phyloP scores from a whole-genome alignment of 108 stramenopile genomes.

The Epithemia pelagica region DNA sequence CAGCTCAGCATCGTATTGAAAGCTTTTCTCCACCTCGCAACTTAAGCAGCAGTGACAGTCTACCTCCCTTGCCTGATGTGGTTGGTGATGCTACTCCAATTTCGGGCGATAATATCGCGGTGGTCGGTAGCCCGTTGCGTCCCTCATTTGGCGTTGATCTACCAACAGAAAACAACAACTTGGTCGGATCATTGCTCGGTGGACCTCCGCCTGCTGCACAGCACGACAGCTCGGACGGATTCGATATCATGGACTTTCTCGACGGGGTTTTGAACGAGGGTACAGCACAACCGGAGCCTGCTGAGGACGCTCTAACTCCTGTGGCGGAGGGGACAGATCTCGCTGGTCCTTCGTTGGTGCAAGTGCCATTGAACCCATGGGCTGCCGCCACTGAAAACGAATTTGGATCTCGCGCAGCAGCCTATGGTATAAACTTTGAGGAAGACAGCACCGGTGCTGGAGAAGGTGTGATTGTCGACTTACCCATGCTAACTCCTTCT shows the following conservation, averaged over 20 bases:
- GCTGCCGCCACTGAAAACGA: conserved; percentile 17
- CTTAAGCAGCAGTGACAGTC: background rate
- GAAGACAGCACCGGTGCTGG: conserved; percentile 6
- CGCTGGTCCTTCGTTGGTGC: background rate
- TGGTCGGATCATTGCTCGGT: background rate
- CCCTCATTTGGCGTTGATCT: background rate
- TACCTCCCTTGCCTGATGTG: background rate
- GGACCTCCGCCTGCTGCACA: background rate
- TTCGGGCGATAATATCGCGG: background rate
- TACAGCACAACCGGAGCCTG: background rate
- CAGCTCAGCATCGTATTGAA: background rate
- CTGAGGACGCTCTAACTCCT: background rate
- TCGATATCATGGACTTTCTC: conserved; percentile 55
- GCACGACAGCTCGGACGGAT: conserved; percentile 11
- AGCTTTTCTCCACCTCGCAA: background rate
- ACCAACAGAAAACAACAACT: background rate
- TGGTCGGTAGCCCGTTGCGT: background rate
- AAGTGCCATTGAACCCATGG: conserved; percentile 37
- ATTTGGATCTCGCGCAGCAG: conserved; percentile 30
- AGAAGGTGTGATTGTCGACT: background rate
- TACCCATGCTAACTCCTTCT: background rate
- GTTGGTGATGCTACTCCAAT: background rate
- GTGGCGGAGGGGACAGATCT: background rate
- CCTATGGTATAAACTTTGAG: conserved; percentile 48
- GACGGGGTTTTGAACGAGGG: conserved; percentile 46